phyloP scores from a whole-genome alignment of 176 grass and related monocot species.

The Chloris gayana region DNA sequence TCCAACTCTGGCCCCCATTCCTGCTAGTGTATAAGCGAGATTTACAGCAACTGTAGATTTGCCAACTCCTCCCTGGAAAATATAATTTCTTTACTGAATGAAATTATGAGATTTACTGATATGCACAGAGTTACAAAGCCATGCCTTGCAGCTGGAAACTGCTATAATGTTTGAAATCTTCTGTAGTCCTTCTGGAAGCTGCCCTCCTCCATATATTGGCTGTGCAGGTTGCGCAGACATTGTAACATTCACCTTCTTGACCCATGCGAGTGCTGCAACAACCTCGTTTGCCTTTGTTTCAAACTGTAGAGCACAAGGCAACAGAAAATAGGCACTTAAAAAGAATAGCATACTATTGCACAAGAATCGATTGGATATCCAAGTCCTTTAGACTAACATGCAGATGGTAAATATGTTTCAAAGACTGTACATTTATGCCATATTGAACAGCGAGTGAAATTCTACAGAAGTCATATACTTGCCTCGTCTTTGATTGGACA shows the following conservation, averaged over 20 bases:
- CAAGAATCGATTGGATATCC: not conserved
- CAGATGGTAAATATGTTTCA: too few species aligned
- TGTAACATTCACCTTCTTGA: slow-evolving; percentile 81
- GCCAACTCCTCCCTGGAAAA: slow-evolving; percentile 85
- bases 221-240: slow-evolving; percentile 97
- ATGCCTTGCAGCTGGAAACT: slow-evolving; percentile 98
- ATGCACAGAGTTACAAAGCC: not conserved
- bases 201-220: slow-evolving; percentile 68
- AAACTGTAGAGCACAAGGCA: slow-evolving; percentile 54
- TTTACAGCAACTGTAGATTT: slow-evolving; percentile 97
- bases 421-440: not conserved
- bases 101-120: not conserved
- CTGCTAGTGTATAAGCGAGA: slow-evolving; percentile 84
- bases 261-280: slow-evolving; percentile 81
- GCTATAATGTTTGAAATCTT: slow-evolving; percentile 96
- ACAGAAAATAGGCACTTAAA: not conserved
- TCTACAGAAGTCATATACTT: not conserved
- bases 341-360: not conserved
- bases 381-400: slow-evolving; percentile 1
- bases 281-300: slow-evolving; percentile 97
- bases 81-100: slow-evolving; percentile 8
- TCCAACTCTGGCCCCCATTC: slow-evolving; percentile 97
- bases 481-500: slow-evolving; percentile 35
- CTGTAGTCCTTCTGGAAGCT: slow-evolving; percentile 84
- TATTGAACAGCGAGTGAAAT: not conserved